These are phyloP conservation scores for Kurtzmaniella quercitrusa DNA, from an alignment of 1,139 yeast species.

Conservation along the genomic window DNA sequence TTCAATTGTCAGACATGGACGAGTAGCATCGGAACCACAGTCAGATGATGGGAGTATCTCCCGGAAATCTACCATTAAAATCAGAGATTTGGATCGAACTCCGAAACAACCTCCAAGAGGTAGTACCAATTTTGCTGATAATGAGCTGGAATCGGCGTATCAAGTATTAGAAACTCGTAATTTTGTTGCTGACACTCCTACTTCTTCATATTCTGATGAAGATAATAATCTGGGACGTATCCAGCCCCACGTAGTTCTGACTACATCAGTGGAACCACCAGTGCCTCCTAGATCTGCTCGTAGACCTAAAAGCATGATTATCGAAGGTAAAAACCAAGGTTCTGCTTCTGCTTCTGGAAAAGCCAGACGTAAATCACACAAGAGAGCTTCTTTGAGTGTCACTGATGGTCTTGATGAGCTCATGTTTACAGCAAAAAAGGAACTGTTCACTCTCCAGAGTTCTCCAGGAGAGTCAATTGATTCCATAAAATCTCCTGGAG, in stretches of 20 bases:
- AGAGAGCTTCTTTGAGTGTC: conserved; percentile 18
- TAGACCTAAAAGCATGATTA: conserved; percentile 34
- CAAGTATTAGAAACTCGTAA: not conserved
- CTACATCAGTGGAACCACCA: conserved; percentile 34
- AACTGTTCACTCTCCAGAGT: conserved; percentile 9
- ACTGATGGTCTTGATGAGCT: conserved; percentile 38
- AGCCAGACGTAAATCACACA: conserved; percentile 8
- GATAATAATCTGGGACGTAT: conserved; percentile 3
- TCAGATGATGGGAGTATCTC: not conserved
- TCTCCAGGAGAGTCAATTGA: not conserved
- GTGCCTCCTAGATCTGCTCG: conserved; percentile 41
- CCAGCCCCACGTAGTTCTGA: conserved; percentile 27
- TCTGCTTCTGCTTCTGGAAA: not conserved
- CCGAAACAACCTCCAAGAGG: not conserved
- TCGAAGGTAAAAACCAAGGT: conserved; percentile 3
- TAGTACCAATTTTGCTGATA: not conserved
- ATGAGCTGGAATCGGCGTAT: not conserved
- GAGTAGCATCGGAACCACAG: not conserved
- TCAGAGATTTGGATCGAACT: not conserved
- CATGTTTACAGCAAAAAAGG: conserved; percentile 31
- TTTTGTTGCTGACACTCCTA: conserved; percentile 4
- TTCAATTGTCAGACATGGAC: not conserved
- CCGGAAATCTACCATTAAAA: conserved; percentile 2
- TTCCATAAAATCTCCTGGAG: not conserved
- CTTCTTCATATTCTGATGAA: conserved; percentile 6